Base-by-base conservation (phyloP, 345 rosid species). In the Angophora floribunda region DNA sequence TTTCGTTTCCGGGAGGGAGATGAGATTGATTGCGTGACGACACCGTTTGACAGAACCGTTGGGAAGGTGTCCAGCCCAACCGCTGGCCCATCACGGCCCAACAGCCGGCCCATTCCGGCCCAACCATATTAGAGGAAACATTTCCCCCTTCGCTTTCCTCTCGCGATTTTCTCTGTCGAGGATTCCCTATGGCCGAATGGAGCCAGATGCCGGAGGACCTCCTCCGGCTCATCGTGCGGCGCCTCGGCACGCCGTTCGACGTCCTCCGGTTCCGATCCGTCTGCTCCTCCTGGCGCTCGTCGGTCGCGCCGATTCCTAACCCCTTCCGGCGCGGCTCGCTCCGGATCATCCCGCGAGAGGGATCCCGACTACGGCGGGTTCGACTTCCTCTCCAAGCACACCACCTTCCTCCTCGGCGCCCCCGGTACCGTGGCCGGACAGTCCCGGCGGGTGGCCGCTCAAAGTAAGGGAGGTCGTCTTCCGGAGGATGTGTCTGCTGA, bases 171-270 rank as follows among this genome's bases (percentile, higher is more conserved):
- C 80, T 63, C 80, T n/a, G n/a, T n/a, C n/a, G n/a, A n/a, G n/a
- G 49, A n/a, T 7, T 6, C 24, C 57, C 85, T 30, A 95, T 95
- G 98, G 95, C 93, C 19, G 96, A 93, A 70, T 98, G 99, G 99
- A 79, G 95, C 50, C 89, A 88, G 47, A 92, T 98, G 16, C 99
- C 98, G 4, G 89, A 87, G 87, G 99, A 98, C 67, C 98, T 98
- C 87, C 82, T 97, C 10, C 91, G 91, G 86, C 91, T 88, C 30
- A 94, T 96, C 88, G 90, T 95, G 52, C 92, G 91, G 51, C 89
- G 87, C 91, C 90, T 97, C 4, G 93, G 91, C 52, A 91, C 93
- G 36, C 89, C 94, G 85, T 90, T 91, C 85, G 99, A 98, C 86
- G 87, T 95, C 89, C 78, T 88, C 24, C 97, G 96, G 5, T 93